Evolutionary conservation across 768 basidiomycete species (phyloP), one percentile per base, ranked within the genome.

Genomic region (Auriscalpium microsporum): DNA sequence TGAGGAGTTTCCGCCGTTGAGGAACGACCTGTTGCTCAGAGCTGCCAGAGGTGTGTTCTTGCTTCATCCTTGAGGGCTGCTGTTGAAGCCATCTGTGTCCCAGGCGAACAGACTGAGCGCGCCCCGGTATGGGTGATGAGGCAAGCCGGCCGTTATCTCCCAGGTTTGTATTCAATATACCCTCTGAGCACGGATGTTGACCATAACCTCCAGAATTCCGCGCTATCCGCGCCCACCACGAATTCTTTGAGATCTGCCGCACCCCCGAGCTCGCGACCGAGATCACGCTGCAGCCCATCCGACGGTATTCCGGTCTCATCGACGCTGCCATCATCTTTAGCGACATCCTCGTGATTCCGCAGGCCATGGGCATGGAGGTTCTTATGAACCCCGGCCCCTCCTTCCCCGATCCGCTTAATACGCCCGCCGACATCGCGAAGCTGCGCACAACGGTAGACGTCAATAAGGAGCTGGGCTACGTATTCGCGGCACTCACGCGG

Each of bases 61-160:
- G 4, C 17, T 9, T 42, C 14, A 42, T 42, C 8, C 2, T 4
- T 14, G 13, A 13, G 8, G 17, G 40, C 13, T 4, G 14, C 40
- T 42, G 4, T 17, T 42, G 40, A 42, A 13, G 17, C 14, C 14
- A 14, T 10, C 1, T 14, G 14, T 42, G 8, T 35, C 55, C 14
- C 62, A 86, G 90, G 90, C 33, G 87, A 95, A 70, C 75, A 78
- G 68, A 94, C 90, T 0, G 90, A 93, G 65, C 82, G 89, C 54
- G 92, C 94, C 8, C 94, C 94, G n/a, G 92, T 94, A 55, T 97
- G 94, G 94, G 88, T 95, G 50, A 97, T 97, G 94, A 82, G 94
- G 37, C 94, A 97, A 68, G 94, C 94, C 21, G 94, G 94, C 49
- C 83, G 94, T 52, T 94, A 95, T 73, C 82, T 97, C 47, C 94